phyloP scores from a whole-genome alignment of 257 asterid genomes.

The Lycium ferocissimum region DNA sequence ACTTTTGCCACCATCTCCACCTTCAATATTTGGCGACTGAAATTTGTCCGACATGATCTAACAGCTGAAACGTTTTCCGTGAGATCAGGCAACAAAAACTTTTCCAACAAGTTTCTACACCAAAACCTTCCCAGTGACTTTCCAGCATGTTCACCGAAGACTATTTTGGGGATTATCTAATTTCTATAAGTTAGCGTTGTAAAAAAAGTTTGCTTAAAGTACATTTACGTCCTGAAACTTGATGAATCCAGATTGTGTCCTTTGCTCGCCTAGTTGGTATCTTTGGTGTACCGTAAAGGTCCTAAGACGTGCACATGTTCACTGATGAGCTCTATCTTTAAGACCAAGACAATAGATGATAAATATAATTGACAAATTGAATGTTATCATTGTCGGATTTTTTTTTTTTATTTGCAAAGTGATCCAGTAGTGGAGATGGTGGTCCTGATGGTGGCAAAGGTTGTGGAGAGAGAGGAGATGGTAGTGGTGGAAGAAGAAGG shows the following conservation, averaged over 20 bases:
- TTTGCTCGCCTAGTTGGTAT: background rate
- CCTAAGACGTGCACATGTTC: background rate
- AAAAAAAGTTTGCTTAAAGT: background rate
- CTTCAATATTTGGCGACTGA: background rate
- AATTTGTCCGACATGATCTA: background rate
- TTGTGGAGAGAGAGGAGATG: too few relatives aligned
- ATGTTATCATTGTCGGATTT: too few relatives aligned
- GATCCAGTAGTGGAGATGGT: too few relatives aligned
- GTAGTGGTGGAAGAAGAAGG: too few relatives aligned
- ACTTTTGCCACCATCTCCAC: background rate
- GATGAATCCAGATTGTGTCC: slow-evolving; percentile 7
- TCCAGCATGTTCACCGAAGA: slow-evolving; percentile 13
- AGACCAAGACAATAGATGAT: background rate
- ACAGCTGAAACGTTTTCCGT: background rate
- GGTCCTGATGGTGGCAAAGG: too few relatives aligned
- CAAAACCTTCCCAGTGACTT: slow-evolving; percentile 8
- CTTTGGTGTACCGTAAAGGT: background rate
- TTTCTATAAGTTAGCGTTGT: background rate
- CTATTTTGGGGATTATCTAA: slow-evolving; percentile 5
- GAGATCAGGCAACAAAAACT: slow-evolving; percentile 23
- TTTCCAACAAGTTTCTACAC: background rate
- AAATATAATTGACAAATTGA: background rate
- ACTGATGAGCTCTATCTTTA: background rate
- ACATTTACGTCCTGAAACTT: slow-evolving; percentile 6
- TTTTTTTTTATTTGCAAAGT: too few relatives aligned